Base-by-base conservation (phyloP, 2,329 filamentous ascomycete species). In the Raffaelea deltoideospora region DNA sequence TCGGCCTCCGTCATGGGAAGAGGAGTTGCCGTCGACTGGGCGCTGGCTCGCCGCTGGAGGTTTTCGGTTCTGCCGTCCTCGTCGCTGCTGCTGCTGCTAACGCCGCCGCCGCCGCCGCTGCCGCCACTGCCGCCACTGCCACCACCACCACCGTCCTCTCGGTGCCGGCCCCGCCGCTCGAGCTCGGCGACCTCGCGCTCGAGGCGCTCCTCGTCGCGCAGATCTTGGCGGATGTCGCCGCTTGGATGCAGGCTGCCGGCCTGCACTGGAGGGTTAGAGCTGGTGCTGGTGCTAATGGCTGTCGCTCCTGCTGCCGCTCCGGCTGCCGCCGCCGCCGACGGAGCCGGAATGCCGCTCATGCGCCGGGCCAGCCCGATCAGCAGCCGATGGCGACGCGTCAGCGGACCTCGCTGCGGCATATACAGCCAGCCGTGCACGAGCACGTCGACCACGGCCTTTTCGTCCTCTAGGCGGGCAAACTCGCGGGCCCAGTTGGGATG, bases 371-470 rank as follows among this genome's bases (percentile, higher is more conserved):
- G 65, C 1, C 87, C 84, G 37, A 98, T 75, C 48, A 95, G 65
- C 42, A 96, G 65, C 27, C 90, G 72, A 50, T 95, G 92, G 50
- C 85, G 85, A 47, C 87, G 72, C 20, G 74, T 88, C 70, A 95
- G 76, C 4, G 84, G 86, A 0, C 85, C 86, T 45, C 69, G 70
- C 49, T 88, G 83, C 15, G 88, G 88, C 28, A 76, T 75, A 55
- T 94, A 98, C 35, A 96, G 72, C 90, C 92, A 98, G 13, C 90
- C 90, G 47, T 88, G 72, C 19, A 98, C 84, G 53, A 98, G 88
- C 6, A 96, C 84, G 51, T 96, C 88, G 1, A 95, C 82, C 4
- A 95, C 65, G 1, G 87, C 85, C 53, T 80, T 81, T 49, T 86
- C 77, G 41, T 88, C 78, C 53, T 93, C 81, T 37, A 79, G 71